Evolutionary conservation across 2,329 filamentous ascomycete genomes (phyloP).

Genomic region (Fusarium caatingaense): DNA sequence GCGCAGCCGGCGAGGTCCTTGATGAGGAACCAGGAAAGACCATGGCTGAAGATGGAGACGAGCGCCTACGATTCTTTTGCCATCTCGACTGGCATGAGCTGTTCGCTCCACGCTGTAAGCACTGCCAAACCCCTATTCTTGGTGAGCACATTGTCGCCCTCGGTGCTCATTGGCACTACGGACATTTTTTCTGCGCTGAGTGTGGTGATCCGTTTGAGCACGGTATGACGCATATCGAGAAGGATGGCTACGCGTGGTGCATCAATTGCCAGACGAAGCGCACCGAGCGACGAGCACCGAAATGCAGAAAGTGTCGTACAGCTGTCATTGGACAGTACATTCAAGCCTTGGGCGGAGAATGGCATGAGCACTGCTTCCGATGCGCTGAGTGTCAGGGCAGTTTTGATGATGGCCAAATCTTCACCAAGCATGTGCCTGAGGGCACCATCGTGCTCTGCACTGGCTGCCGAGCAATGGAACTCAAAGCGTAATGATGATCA

Average conservation of each 20-base stretch:
- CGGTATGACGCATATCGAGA: slow-evolving; percentile 82
- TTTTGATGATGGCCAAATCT: slow-evolving; percentile 74
- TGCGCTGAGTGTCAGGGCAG: slow-evolving; percentile 73
- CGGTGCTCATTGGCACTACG: slow-evolving; percentile 95
- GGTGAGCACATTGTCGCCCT: slow-evolving; percentile 94
- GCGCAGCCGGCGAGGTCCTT: slow-evolving; percentile 67
- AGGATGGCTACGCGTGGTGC: slow-evolving; percentile 98
- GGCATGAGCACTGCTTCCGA: slow-evolving; percentile 92
- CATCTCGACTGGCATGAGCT: slow-evolving; percentile 98
- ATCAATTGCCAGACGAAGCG: slow-evolving; percentile 91
- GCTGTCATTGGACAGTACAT: slow-evolving; percentile 92
- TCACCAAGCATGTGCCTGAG: slow-evolving; percentile 65
- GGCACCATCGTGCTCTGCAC: slow-evolving; percentile 69
- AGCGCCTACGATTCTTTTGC: slow-evolving; percentile 87
- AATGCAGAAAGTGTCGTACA: slow-evolving; percentile 85
- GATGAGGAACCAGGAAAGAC: slow-evolving; percentile 72
- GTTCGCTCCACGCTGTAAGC: slow-evolving; percentile 92
- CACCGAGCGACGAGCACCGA: slow-evolving; percentile 86
- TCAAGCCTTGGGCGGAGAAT: slow-evolving; percentile 88
- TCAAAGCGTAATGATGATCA: slow-evolving; percentile 60
- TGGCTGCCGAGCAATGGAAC: slow-evolving; percentile 67
- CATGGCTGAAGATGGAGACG: slow-evolving; percentile 77
- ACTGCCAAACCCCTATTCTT: slow-evolving; percentile 95
- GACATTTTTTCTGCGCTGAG: slow-evolving; percentile 99
- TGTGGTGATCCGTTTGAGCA: slow-evolving; percentile 93